Evolutionary conservation across 495 filamentous ascomycete genomes (phyloP), one percentile per base, ranked within the genome.

Genomic region (Xylaria flabelliformis): DNA sequence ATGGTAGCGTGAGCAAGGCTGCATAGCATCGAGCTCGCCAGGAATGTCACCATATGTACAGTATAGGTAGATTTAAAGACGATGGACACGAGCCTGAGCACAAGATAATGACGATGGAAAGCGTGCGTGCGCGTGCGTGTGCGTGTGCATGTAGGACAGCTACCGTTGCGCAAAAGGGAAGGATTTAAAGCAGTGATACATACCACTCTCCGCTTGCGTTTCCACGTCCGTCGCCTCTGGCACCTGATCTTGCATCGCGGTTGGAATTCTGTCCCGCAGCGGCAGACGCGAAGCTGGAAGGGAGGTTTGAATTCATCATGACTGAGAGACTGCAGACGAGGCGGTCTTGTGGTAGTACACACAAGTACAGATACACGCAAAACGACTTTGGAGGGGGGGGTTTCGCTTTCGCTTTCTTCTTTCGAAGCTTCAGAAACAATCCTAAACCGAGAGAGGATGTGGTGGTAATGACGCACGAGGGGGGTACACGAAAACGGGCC

Each of bases 261-360:
- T 83, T 87, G 70, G 87, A 82, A 75, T 83, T 89, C 82, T 93
- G 91, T 79, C 91, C 91, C 74, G 92, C 91, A 74, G 92, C 92
- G 72, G 92, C 92, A 74, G 91, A 93, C 79, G 92, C 92, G 86
- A 94, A 94, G 88, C 91, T 93, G 72, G 92, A 93, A 73, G 91
- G 88, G 76, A 94, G 88, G 83, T 91, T 90, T 80, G 91, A 90
- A 82, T 91, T 88, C 92, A 94, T 94, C 65, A 50, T 81, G 58
- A 41, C n/a, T 34, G 3, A 21, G 12, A 48, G 17, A 56, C 21
- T 65, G 62, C 21, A 65, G 65, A 46, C 26, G 39, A 70, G 71
- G 74, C 68, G 66, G 72, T 56, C 74, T 63, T 32, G 56, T 61
- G 42, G 51, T 59, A 55, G 58, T 46, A 64, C 68, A 64, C 68